Percentiles rank a stretch among this genome's conserved stretches.
These are phyloP conservation scores for Penicillium dipodomyicola DNA, from an alignment of 495 filamentous ascomycete genomes.

Conservation along the genomic window DNA sequence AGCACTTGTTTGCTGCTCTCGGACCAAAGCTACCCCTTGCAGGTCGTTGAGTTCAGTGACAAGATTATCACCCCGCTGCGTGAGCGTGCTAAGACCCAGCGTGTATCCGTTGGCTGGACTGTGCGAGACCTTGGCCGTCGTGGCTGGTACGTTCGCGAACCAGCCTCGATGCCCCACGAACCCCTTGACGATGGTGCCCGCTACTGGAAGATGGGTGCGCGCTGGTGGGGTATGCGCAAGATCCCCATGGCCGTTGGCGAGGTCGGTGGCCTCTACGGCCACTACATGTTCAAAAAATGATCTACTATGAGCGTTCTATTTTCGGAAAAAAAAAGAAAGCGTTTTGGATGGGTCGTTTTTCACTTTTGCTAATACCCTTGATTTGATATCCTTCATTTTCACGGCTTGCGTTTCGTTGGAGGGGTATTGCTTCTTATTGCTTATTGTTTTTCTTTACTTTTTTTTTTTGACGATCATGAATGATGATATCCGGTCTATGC, in stretches of 20 bases:
- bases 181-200: conserved; percentile 52
- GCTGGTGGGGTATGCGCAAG: conserved; percentile 86
- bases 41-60: conserved; percentile 75
- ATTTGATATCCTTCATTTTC: conserved; percentile 8
- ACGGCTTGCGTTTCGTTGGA: conserved; percentile 8
- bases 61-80: conserved; percentile 64
- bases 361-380: conserved; percentile 29
- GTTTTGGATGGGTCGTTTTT: conserved; percentile 16
- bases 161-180: conserved; percentile 35
- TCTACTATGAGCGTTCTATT: conserved; percentile 22
- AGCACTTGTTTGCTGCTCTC: conserved; percentile 58
- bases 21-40: conserved; percentile 63
- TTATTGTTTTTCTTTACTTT: conserved; percentile 9
- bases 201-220: conserved; percentile 86
- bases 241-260: conserved; percentile 73
- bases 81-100: conserved; percentile 51
- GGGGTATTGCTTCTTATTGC: neutral
- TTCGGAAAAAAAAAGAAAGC: conserved; percentile 30
- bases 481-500: conserved; percentile 37
- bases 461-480: conserved; percentile 27
- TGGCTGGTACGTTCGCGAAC: conserved; percentile 68
- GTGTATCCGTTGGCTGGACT: conserved; percentile 58
- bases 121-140: conserved; percentile 64
- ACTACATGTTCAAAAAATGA: conserved; percentile 78
- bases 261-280: conserved; percentile 82